Base-by-base conservation (phyloP, 2,329 filamentous ascomycete genomes). In the Ophiostoma quercus region DNA sequence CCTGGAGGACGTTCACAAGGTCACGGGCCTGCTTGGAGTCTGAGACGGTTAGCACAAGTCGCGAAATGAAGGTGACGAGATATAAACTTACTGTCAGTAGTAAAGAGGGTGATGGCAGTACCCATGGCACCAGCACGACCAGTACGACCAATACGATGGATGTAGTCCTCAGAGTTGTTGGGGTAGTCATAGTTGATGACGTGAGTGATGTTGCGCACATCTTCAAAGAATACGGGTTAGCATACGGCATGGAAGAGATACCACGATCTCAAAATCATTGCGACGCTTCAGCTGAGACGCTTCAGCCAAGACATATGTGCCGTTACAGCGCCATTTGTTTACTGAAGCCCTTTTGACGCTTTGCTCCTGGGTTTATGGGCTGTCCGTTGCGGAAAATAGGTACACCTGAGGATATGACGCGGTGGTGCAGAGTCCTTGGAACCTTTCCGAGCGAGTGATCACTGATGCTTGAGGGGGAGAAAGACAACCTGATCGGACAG, bases 181-280 rank as follows among this genome's bases (percentile, higher is more conserved):
- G 94, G 94, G 83, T 98, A 98, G 82, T 98, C 95, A 92, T 98
- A 97, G 89, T 98, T 98, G 84, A 99, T 88, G 83, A 99, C 95
- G 85, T 99, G 95, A 83, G 95, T 98, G 85, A 99, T 99, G 87
- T 99, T 96, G 60, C 94, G 94, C 85, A 99, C 95, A 91, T 99
- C 95, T 98, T 97, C 79, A 84, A 80, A 80, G 39, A 67, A 65
- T 65, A 86, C 81, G 87, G 86, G 91, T 96, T 96, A 96, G 92
- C 84, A 86, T 84, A 82, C 83, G 68, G 66, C 84, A 84, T 80
- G 81, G 37, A 37, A 68, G 57, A 51, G 63, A 67, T 54, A 67
- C 37, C 78, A 79, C 66, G 79, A 77, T 76, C 78, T 80, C 82
- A 84, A 85, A 85, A 57, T 70, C 69, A 63, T 67, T 67, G 85